These are phyloP conservation scores for Vitis labrusca DNA, from an alignment of 164 flowering plant species.

Conservation along the genomic window DNA sequence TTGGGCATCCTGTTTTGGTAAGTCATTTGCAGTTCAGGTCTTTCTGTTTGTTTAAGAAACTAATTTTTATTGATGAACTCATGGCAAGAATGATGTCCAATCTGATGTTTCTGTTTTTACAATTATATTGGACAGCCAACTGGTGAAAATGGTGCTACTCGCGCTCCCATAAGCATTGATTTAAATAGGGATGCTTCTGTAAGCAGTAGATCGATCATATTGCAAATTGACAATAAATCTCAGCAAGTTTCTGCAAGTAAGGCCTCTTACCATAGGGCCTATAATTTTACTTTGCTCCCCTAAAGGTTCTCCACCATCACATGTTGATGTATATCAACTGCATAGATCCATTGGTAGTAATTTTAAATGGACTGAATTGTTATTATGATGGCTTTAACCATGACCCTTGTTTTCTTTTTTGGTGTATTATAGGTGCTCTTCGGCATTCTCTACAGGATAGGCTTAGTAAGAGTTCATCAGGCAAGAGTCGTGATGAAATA, in stretches of 20 bases:
- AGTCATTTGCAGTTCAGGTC: constrained; percentile 19
- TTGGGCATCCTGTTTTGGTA: constrained; percentile 97
- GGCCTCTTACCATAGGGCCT: constrained; percentile 17
- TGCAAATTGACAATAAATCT: constrained; percentile 91
- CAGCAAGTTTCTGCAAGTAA: constrained; percentile 97
- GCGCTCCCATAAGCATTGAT: constrained; percentile 91
- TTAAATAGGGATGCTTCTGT: constrained; percentile 68
- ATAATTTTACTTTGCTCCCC: background rate
- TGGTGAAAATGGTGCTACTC: constrained; percentile 99
- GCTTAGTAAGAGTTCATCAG: constrained; percentile 74
- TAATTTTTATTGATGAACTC: background rate
- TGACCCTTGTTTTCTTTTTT: background rate
- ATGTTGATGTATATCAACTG: too few relatives aligned
- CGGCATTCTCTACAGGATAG: constrained; percentile 96
- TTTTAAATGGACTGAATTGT: too few relatives aligned
- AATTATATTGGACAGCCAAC: constrained; percentile 63
- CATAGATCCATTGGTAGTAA: too few relatives aligned
- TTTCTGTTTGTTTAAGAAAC: background rate
- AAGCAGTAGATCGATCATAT: constrained; percentile 71
- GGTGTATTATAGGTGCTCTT: constrained; percentile 66
- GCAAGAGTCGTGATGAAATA: constrained; percentile 88
- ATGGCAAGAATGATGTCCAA: background rate
- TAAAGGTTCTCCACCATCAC: too few relatives aligned
- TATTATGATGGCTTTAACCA: background rate
- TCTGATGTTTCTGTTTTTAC: constrained; percentile 1